phyloP scores from a whole-genome alignment of 345 rosid genomes.

The Salix dunnii region DNA sequence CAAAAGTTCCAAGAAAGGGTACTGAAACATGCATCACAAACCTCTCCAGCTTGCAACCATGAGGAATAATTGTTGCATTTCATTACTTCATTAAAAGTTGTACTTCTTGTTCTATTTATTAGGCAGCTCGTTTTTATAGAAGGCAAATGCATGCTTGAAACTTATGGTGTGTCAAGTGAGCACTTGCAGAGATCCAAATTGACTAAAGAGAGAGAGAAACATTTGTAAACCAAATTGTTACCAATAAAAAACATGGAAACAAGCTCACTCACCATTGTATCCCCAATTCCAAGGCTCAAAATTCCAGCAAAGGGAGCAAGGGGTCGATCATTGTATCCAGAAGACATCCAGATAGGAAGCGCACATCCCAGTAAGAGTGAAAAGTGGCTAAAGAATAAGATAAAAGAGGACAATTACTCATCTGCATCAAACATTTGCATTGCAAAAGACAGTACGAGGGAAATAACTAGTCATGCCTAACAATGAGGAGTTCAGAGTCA shows the following conservation, averaged over 20 bases:
- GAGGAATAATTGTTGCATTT: not conserved
- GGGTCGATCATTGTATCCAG: constrained; percentile 87
- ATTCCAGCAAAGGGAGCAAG: constrained; percentile 95
- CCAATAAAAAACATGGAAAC: not conserved
- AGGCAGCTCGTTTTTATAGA: no score
- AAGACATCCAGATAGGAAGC: constrained; percentile 97
- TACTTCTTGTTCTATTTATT: no score
- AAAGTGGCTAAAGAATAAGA: constrained; percentile 58
- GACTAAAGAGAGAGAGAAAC: not conserved
- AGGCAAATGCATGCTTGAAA: no score
- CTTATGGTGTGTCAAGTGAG: not conserved
- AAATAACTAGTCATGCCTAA: constrained; percentile 48
- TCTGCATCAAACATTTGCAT: constrained; percentile 1
- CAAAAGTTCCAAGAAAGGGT: not conserved
- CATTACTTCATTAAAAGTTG: not conserved
- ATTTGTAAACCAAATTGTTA: not conserved
- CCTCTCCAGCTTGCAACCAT: not conserved
- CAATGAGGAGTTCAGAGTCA: constrained; percentile 87
- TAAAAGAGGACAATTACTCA: constrained; percentile 9
- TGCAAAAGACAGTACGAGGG: constrained; percentile 1
- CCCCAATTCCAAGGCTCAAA: constrained; percentile 97
- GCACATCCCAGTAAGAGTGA: constrained; percentile 94
- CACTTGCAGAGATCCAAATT: not conserved
- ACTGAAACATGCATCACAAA: not conserved
- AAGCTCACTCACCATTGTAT: constrained; percentile 72